Evolutionary conservation across 805 yeast genomes (phyloP).

Genomic region (Ogataea methanolica): DNA sequence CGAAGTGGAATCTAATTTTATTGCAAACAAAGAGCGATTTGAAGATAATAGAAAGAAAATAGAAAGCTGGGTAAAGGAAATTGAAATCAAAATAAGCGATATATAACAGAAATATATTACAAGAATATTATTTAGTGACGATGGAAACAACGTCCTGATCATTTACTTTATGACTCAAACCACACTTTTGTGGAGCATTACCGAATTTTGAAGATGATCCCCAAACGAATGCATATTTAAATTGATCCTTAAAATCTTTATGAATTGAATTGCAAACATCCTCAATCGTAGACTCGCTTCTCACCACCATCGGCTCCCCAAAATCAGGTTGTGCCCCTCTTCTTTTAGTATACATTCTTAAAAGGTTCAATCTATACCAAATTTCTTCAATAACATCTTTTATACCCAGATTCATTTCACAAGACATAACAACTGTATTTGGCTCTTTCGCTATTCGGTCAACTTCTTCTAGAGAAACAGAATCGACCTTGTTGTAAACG

Average conservation of each 20-base stretch:
- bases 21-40: constrained; percentile 6
- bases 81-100: constrained; percentile 6
- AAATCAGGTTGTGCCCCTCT: constrained; percentile 81
- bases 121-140: constrained; percentile 61
- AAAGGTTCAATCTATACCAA: constrained; percentile 80
- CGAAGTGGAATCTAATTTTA: constrained; percentile 13
- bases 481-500: constrained; percentile 92
- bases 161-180: constrained; percentile 72
- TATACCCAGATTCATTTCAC: constrained; percentile 82
- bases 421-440: constrained; percentile 89
- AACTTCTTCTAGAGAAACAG: constrained; percentile 90
- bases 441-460: constrained; percentile 91
- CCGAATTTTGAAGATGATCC: constrained; percentile 79
- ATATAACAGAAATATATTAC: background rate
- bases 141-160: constrained; percentile 95
- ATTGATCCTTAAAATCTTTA: constrained; percentile 85
- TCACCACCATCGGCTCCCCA: constrained; percentile 85
- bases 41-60: constrained; percentile 10
- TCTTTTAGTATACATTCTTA: constrained; percentile 83
- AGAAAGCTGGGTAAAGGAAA: constrained; percentile 6
- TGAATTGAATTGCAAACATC: constrained; percentile 91
- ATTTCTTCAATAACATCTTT: constrained; percentile 87
- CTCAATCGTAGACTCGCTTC: constrained; percentile 72
- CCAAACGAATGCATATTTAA: constrained; percentile 95
- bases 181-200: constrained; percentile 96